Conservation (phyloP, 2,329 filamentous ascomycete species). For the Clarireedia sp. region DNA sequence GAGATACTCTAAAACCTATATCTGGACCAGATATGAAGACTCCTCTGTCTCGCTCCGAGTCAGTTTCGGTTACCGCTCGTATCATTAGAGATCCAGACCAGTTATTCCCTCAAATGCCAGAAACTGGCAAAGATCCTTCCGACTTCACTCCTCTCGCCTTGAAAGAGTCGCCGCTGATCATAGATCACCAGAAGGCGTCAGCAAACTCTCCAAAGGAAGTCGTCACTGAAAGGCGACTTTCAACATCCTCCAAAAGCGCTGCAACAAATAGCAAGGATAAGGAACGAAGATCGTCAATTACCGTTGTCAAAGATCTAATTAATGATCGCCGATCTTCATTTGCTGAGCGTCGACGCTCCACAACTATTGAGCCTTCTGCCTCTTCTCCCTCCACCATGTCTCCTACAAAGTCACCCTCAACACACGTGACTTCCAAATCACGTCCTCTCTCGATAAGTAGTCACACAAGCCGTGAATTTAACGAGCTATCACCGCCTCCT, state of each 20-base stretch:
- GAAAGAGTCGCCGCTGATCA: conserved; percentile 50
- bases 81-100: conserved; percentile 62
- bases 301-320: conserved; percentile 46
- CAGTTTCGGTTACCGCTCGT: conserved; percentile 79
- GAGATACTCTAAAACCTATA: conserved; percentile 20
- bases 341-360: conserved; percentile 36
- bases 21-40: conserved; percentile 18
- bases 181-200: conserved; percentile 44
- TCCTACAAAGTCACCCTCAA: conserved; percentile 39
- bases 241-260: conserved; percentile 20
- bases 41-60: conserved; percentile 53
- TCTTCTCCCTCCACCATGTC: conserved; percentile 34
- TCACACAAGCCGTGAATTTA: conserved; percentile 30
- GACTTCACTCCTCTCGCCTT: conserved; percentile 45
- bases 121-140: conserved; percentile 32
- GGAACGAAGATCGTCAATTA: conserved; percentile 50
- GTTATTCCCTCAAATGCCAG: conserved; percentile 34
- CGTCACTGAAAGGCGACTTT: conserved; percentile 32
- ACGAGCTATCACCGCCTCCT: conserved; percentile 30
- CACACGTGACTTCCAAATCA: conserved; percentile 37
- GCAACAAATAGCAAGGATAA: conserved; percentile 15
- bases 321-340: conserved; percentile 49
- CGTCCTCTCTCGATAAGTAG: conserved; percentile 60
- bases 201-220: conserved; percentile 31
- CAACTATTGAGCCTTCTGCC: conserved; percentile 36